phyloP scores from a whole-genome alignment of 768 basidiomycete species.

The Butyriboletus loyo region DNA sequence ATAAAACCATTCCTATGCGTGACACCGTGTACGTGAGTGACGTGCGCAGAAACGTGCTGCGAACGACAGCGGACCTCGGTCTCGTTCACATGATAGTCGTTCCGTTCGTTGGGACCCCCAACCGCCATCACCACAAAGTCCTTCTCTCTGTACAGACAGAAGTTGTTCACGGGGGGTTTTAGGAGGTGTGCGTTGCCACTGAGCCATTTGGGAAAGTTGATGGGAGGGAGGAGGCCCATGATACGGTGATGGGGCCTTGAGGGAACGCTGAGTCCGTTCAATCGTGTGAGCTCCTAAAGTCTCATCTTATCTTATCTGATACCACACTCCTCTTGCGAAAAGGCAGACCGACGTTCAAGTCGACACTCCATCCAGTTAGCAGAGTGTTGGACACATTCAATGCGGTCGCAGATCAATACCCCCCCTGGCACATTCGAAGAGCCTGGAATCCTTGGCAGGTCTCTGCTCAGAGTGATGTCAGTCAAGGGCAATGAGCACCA shows the following conservation, averaged over 20 bases:
- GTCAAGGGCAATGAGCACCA: not conserved
- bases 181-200: constrained; percentile 74
- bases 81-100: constrained; percentile 94
- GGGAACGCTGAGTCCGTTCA: not conserved
- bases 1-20: constrained; percentile 90
- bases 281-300: not conserved
- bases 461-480: constrained; percentile 3
- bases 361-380: too few relatives aligned
- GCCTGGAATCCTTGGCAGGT: too few relatives aligned
- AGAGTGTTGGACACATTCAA: too few relatives aligned
- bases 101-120: constrained; percentile 92
- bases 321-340: too few relatives aligned
- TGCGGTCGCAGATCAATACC: too few relatives aligned
- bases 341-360: not conserved
- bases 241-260: not conserved
- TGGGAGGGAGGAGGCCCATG: constrained; percentile 76
- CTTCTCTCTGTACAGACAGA: constrained; percentile 72
- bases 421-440: too few relatives aligned
- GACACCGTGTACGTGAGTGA: not conserved
- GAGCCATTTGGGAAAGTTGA: constrained; percentile 92
- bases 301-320: constrained; percentile 1
- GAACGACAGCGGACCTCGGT: constrained; percentile 61
- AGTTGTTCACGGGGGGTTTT: constrained; percentile 92
- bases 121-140: constrained; percentile 97
- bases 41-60: not conserved